Percentiles rank a stretch among this genome's conserved stretches.
These are phyloP conservation scores for Saccharum hybrid DNA, from an alignment of 202 grass and related monocot species.

Conservation along the genomic window DNA sequence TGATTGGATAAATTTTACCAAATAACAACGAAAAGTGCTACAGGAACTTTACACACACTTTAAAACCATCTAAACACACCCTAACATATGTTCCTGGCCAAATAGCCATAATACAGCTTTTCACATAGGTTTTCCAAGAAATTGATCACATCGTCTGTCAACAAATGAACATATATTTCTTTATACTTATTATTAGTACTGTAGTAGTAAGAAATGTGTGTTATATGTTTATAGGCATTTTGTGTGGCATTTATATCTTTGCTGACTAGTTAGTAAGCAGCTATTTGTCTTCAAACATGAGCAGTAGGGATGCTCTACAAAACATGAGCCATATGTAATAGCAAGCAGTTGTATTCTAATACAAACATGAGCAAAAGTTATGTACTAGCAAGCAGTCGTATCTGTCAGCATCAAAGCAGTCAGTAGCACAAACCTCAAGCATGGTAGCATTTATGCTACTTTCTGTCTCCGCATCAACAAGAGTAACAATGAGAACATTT, in stretches of 20 bases:
- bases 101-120: background rate
- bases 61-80: too few species aligned
- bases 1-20: too few species aligned
- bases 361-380: background rate
- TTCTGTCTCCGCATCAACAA: conserved; percentile 78
- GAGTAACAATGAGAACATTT: conserved; percentile 69
- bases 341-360: background rate
- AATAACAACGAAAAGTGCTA: too few species aligned
- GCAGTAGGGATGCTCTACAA: background rate
- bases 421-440: conserved; percentile 80
- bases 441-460: conserved; percentile 92
- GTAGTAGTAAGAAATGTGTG: conserved; percentile 4
- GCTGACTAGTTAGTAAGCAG: background rate
- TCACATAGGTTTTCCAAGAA: background rate
- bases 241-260: background rate
- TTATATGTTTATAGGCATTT: background rate
- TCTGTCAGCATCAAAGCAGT: background rate
- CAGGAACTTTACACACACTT: too few species aligned
- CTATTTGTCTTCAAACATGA: background rate
- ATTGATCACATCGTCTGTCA: background rate
- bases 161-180: background rate
- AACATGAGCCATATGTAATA: background rate
- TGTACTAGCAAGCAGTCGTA: background rate
- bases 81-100: background rate
- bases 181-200: background rate